Percentiles rank a stretch among this genome's conserved stretches.
These are phyloP conservation scores for Eucalyptus leucophloia DNA, from an alignment of 345 rosid genomes.

Conservation along the genomic window DNA sequence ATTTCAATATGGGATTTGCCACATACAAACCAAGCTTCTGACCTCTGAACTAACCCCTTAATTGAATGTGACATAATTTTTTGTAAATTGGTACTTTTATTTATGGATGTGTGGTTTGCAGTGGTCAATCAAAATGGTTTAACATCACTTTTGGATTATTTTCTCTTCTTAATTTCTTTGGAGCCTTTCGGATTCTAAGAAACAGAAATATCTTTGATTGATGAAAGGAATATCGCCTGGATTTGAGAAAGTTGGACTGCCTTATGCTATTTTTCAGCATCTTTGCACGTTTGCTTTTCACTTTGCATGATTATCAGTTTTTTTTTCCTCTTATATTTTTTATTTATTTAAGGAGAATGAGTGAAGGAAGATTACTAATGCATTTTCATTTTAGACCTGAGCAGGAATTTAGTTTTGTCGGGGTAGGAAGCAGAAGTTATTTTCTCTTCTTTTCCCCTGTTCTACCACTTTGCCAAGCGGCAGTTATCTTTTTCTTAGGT, in stretches of 20 bases:
- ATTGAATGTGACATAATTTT: not conserved
- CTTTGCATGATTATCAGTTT: not conserved
- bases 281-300: not conserved
- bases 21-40: not conserved
- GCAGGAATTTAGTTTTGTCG: not conserved
- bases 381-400: not conserved
- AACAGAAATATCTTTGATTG: not conserved
- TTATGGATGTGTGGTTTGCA: not conserved
- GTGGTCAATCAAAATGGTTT: not conserved
- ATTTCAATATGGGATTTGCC: not conserved
- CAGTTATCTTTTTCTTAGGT: not conserved
- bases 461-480: not conserved
- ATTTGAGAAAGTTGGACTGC: not conserved
- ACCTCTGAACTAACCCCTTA: not conserved
- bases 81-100: not conserved
- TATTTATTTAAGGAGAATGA: not conserved
- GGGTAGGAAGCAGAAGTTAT: not conserved
- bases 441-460: not conserved
- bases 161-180: not conserved
- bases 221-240: not conserved
- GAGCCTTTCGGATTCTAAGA: not conserved
- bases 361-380: not conserved
- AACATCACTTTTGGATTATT: not conserved
- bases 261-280: not conserved
- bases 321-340: not conserved